A percentile compares a stretch with the other conserved stretches of the same genome.
Conservation (phyloP, 164 flowering plant species). For the Vitis riparia region DNA sequence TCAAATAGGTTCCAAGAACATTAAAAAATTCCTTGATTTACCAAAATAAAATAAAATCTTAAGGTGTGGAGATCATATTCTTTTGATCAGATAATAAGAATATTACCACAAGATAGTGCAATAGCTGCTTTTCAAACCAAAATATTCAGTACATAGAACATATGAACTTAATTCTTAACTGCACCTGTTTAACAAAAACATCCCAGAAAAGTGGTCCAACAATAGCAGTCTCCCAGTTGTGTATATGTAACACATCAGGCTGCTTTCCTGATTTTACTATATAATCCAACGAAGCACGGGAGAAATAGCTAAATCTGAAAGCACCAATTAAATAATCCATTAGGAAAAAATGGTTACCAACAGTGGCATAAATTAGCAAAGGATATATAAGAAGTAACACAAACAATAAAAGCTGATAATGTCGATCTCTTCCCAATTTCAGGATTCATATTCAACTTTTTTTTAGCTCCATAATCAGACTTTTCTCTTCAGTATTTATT, state of each 20-base stretch:
- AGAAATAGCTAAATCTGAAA: constrained; percentile 78
- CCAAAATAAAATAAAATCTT: too few relatives aligned
- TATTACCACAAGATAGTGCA: not conserved
- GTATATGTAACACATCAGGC: constrained; percentile 80
- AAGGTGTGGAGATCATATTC: too few relatives aligned
- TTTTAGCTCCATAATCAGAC: too few relatives aligned
- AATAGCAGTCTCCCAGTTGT: constrained; percentile 80
- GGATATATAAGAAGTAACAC: not conserved
- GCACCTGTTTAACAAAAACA: constrained; percentile 72
- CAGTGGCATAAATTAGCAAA: not conserved
- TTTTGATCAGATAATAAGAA: too few relatives aligned
- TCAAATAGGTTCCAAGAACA: too few relatives aligned
- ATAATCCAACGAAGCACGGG: constrained; percentile 85
- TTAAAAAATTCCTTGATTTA: too few relatives aligned
- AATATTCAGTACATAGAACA: too few relatives aligned
- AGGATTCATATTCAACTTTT: too few relatives aligned
- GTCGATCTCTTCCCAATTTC: too few relatives aligned
- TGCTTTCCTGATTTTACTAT: constrained; percentile 69
- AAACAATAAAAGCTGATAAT: not conserved
- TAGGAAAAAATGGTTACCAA: constrained; percentile 6
- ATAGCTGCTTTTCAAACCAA: not conserved
- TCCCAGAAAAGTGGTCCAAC: constrained; percentile 92
- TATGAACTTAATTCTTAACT: not conserved
- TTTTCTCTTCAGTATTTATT: too few relatives aligned
- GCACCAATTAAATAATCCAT: constrained; percentile 23